Conservation (phyloP, 345 rosid genomes). For the Gossypium arboreum region DNA sequence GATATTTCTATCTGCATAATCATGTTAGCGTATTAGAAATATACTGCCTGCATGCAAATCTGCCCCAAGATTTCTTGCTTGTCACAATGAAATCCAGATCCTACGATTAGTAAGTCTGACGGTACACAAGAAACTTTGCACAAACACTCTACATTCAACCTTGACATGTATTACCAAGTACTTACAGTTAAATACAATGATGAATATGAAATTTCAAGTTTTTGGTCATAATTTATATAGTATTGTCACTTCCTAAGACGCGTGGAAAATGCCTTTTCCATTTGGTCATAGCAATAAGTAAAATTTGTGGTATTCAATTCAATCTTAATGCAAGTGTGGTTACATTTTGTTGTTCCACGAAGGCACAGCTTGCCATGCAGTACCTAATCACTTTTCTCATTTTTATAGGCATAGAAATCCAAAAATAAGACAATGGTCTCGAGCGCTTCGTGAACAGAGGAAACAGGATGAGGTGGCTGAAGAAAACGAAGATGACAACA, state of each 20-base stretch:
- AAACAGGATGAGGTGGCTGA: slow-evolving; percentile 24
- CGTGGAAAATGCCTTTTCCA: background rate
- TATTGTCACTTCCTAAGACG: background rate
- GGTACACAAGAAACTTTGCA: background rate
- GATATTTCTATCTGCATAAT: background rate
- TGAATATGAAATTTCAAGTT: background rate
- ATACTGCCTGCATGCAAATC: background rate
- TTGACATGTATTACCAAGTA: background rate
- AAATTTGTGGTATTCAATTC: background rate
- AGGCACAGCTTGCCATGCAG: background rate
- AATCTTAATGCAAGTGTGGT: background rate
- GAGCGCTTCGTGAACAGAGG: slow-evolving; percentile 32
- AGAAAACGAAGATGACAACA: slow-evolving; percentile 18
- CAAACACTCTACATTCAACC: background rate
- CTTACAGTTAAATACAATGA: background rate
- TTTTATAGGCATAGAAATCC: slow-evolving; percentile 32
- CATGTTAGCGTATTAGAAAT: background rate
- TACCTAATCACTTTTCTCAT: background rate
- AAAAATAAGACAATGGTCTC: slow-evolving; percentile 37
- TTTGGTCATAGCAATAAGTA: background rate
- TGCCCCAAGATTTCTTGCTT: background rate
- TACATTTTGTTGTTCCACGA: background rate
- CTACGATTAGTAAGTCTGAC: background rate
- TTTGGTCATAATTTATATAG: background rate
- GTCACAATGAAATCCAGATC: background rate